A percentile compares a stretch with the other conserved stretches of the same genome.
phyloP scores from a whole-genome alignment of 805 yeast species.

The Jamesozyma spencerorum region DNA sequence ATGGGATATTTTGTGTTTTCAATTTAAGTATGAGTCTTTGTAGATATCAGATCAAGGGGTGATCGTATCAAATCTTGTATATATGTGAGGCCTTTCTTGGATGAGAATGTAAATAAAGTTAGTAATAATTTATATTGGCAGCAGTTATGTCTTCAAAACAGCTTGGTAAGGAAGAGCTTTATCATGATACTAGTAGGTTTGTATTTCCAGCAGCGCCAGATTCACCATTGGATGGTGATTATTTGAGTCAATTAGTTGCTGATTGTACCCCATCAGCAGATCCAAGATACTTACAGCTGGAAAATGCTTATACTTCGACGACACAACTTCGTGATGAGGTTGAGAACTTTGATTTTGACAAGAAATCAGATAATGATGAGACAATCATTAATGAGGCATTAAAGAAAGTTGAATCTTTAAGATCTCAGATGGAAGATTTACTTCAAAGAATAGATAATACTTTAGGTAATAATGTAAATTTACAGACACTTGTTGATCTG shows the following conservation, averaged over 20 bases:
- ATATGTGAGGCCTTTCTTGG: too few species aligned
- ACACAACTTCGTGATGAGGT: slow-evolving; percentile 21
- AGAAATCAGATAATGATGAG: background rate
- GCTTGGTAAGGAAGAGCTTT: background rate
- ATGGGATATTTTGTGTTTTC: too few species aligned
- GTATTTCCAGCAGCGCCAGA: background rate
- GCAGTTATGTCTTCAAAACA: too few species aligned
- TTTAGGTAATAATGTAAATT: background rate
- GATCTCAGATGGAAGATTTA: background rate
- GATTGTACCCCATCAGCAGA: slow-evolving; percentile 1
- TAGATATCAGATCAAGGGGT: too few species aligned
- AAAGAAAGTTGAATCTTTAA: background rate
- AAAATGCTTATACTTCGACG: slow-evolving; percentile 14
- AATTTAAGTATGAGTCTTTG: too few species aligned
- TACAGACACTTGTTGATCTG: too few species aligned
- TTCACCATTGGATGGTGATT: background rate
- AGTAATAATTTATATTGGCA: too few species aligned
- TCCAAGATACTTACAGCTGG: background rate
- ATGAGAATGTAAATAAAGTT: too few species aligned
- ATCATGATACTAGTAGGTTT: background rate
- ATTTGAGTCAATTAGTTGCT: slow-evolving; percentile 1
- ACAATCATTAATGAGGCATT: background rate
- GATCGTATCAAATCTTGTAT: too few species aligned
- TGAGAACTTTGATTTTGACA: slow-evolving; percentile 22
- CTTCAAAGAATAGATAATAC: slow-evolving; percentile 1